Conservation (phyloP, 805 yeast genomes). For the Kluyveromyces dobzhanskii region DNA sequence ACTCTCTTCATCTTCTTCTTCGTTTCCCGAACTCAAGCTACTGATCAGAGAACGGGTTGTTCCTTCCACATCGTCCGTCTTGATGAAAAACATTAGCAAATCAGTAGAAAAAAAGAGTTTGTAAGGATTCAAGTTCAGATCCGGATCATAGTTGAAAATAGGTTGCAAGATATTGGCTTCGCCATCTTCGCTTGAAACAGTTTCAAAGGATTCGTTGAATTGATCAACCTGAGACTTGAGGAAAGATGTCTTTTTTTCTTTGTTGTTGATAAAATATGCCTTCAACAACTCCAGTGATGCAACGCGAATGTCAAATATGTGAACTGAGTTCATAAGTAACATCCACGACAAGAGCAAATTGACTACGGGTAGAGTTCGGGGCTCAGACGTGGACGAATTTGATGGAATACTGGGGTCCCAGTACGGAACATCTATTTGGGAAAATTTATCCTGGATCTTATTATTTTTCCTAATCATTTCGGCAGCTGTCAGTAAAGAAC, state of each 20-base stretch:
- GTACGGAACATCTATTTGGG: slow-evolving; percentile 86
- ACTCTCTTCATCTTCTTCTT: slow-evolving; percentile 40
- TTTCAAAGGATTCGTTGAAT: slow-evolving; percentile 23
- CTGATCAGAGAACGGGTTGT: slow-evolving; percentile 42
- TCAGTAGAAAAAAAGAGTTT: slow-evolving; percentile 76
- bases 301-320: slow-evolving; percentile 70
- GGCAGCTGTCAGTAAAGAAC: slow-evolving; percentile 67
- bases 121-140: slow-evolving; percentile 72
- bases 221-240: slow-evolving; percentile 53
- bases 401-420: slow-evolving; percentile 62
- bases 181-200: slow-evolving; percentile 12
- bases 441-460: slow-evolving; percentile 59
- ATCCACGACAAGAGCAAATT: slow-evolving; percentile 79
- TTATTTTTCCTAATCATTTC: slow-evolving; percentile 63
- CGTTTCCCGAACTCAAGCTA: slow-evolving; percentile 45
- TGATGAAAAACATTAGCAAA: slow-evolving; percentile 51
- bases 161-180: slow-evolving; percentile 58
- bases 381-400: slow-evolving; percentile 10
- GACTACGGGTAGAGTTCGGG: slow-evolving; percentile 54
- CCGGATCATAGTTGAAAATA: slow-evolving; percentile 69
- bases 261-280: slow-evolving; percentile 59
- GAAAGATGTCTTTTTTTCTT: slow-evolving; percentile 52
- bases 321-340: slow-evolving; percentile 69
- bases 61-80: slow-evolving; percentile 33
- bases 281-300: slow-evolving; percentile 61